Evolutionary conservation across 1,284 basidiomycete genomes (phyloP).

Genomic region (Trichosporon coremiiforme): DNA sequence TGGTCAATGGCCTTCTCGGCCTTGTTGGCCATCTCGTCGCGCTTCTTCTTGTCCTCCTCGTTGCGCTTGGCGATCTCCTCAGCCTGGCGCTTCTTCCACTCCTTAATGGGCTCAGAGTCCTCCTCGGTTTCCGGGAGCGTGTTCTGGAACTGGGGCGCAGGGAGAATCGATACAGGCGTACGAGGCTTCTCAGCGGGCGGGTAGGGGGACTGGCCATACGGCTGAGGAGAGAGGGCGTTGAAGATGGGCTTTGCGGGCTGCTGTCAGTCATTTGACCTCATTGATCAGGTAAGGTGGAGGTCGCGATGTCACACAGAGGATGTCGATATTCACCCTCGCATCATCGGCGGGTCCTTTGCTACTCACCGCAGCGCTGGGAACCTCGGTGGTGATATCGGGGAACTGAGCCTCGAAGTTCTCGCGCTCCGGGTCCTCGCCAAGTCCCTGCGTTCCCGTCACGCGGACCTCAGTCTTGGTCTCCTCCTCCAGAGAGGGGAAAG

Average conservation of each 20-base stretch:
- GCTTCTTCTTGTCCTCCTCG: conserved; percentile 74
- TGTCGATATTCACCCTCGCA: conserved; percentile 15
- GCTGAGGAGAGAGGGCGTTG: conserved; percentile 51
- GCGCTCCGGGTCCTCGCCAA: conserved; percentile 66
- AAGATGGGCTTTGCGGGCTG: conserved; percentile 46
- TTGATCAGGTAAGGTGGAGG: not conserved
- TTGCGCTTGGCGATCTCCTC: conserved; percentile 81
- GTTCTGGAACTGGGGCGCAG: conserved; percentile 57
- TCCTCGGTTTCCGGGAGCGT: conserved; percentile 63
- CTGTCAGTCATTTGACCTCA: not conserved
- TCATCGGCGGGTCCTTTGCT: not conserved
- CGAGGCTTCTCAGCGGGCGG: conserved; percentile 59
- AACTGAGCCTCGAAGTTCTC: conserved; percentile 90
- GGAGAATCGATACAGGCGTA: conserved; percentile 66
- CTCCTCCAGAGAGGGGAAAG: conserved; percentile 71
- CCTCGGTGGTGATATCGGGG: conserved; percentile 71
- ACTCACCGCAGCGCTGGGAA: conserved; percentile 26
- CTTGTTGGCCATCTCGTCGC: conserved; percentile 81
- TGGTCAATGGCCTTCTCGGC: conserved; percentile 92
- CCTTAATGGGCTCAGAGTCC: conserved; percentile 83
- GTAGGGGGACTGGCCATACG: conserved; percentile 55
- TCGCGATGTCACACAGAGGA: not conserved
- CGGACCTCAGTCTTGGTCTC: conserved; percentile 61
- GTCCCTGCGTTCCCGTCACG: conserved; percentile 67
- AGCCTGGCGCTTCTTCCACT: conserved; percentile 86